Conservation (phyloP, 176 grass and related monocot species). For the Melocanna baccifera region DNA sequence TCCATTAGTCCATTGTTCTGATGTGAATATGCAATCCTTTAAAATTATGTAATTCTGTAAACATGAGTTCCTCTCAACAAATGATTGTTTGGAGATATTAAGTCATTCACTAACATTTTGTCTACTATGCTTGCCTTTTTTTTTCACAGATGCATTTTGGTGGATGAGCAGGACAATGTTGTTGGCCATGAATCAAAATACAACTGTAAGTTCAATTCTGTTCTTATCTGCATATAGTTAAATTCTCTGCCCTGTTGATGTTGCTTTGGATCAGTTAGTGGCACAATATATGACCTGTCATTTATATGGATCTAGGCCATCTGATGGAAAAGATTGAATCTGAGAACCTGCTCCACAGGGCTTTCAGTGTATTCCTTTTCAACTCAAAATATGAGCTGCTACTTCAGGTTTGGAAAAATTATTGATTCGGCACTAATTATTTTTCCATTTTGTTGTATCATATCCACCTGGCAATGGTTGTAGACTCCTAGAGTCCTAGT, state of each 20-base stretch:
- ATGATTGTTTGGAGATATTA: background rate
- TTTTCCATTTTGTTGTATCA: background rate
- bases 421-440: background rate
- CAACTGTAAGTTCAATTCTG: constrained; percentile 68
- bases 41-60: background rate
- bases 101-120: background rate
- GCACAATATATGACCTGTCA: background rate
- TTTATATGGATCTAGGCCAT: constrained; percentile 59
- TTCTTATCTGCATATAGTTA: background rate
- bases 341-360: constrained; percentile 83
- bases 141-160: constrained; percentile 86
- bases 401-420: constrained; percentile 59
- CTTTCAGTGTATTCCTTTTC: constrained; percentile 97
- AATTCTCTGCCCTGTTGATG: background rate
- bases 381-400: constrained; percentile 96
- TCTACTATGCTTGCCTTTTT: background rate
- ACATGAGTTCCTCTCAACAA: background rate
- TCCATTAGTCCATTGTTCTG: background rate
- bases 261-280: background rate
- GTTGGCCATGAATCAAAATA: constrained; percentile 95
- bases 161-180: constrained; percentile 88
- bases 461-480: background rate
- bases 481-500: constrained; percentile 5
- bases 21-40: background rate
- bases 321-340: constrained; percentile 97